phyloP scores from a whole-genome alignment of 257 asterid species.

The Coffea canephora region DNA sequence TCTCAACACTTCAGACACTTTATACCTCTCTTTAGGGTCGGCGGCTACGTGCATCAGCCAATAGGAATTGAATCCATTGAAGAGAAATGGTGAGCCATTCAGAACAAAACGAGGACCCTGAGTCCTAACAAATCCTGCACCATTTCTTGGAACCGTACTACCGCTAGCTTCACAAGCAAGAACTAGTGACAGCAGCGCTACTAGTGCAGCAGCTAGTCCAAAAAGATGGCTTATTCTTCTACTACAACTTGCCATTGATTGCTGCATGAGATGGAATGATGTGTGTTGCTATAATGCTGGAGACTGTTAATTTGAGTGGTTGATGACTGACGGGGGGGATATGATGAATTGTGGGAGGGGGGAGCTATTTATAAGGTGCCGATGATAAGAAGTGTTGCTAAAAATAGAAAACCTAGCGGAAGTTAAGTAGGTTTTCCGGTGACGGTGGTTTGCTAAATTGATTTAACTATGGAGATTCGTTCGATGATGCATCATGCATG shows the following conservation, averaged over 20 bases:
- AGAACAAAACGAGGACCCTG: conserved; percentile 46
- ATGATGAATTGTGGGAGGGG: background rate
- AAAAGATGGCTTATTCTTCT: background rate
- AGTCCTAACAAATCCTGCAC: conserved; percentile 38
- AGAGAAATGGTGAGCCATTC: conserved; percentile 56
- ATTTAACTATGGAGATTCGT: background rate
- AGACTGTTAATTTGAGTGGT: background rate
- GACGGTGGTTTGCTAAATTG: conserved; percentile 42
- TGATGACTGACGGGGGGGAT: background rate
- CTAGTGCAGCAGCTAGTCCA: conserved; percentile 1
- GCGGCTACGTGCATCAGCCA: conserved; percentile 78
- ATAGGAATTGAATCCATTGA: conserved; percentile 74
- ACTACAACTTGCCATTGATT: background rate
- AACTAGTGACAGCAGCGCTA: background rate
- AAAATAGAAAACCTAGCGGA: conserved; percentile 30
- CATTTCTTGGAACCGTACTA: conserved; percentile 1
- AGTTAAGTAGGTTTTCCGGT: conserved; percentile 14
- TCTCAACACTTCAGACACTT: conserved; percentile 47
- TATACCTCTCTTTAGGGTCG: conserved; percentile 44
- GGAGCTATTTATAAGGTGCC: conserved; percentile 34
- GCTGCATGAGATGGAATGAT: background rate
- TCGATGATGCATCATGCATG: too few species aligned
- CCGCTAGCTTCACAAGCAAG: conserved; percentile 18
- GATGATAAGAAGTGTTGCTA: conserved; percentile 22
- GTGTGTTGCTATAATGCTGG: background rate